Conservation (phyloP, 441 rosid species). For the Pelargonium cotyledonis region DNA sequence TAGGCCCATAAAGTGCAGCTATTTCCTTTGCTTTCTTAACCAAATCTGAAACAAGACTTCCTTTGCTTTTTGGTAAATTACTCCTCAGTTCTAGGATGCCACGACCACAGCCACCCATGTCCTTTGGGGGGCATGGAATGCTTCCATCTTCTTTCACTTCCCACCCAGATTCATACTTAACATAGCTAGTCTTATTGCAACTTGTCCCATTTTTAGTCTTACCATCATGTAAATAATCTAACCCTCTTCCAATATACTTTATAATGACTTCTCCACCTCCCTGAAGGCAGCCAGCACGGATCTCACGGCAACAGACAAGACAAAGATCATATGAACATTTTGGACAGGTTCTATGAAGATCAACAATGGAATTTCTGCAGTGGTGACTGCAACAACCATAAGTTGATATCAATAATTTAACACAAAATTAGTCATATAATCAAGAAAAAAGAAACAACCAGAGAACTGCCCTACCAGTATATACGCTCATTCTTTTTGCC, state of each 20-base stretch:
- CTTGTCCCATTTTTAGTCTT: neutral
- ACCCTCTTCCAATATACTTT: constrained; percentile 32
- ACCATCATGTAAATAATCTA: constrained; percentile 52
- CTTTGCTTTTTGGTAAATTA: constrained; percentile 28
- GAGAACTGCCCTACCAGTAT: constrained; percentile 38
- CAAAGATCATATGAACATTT: constrained; percentile 64
- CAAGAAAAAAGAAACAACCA: constrained; percentile 2
- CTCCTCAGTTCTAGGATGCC: constrained; percentile 40
- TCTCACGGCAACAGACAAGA: constrained; percentile 66
- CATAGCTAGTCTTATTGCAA: constrained; percentile 13
- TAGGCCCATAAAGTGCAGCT: neutral
- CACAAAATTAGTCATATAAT: neutral
- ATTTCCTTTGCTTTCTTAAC: constrained; percentile 42
- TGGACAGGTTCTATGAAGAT: constrained; percentile 67
- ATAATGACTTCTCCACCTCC: constrained; percentile 33
- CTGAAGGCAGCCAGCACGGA: constrained; percentile 50
- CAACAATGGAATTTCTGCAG: constrained; percentile 68
- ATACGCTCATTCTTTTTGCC: constrained; percentile 34
- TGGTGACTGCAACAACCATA: constrained; percentile 41
- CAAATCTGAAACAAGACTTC: constrained; percentile 39
- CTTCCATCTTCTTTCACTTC: constrained; percentile 48
- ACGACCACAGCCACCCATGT: constrained; percentile 45
- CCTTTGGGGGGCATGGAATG: constrained; percentile 42
- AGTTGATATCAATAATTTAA: neutral
- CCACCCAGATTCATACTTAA: constrained; percentile 34